A percentile compares a stretch with the other conserved stretches of the same genome.
Evolutionary conservation across 768 basidiomycete genomes (phyloP).

Genomic region (Cubamyces sp.): DNA sequence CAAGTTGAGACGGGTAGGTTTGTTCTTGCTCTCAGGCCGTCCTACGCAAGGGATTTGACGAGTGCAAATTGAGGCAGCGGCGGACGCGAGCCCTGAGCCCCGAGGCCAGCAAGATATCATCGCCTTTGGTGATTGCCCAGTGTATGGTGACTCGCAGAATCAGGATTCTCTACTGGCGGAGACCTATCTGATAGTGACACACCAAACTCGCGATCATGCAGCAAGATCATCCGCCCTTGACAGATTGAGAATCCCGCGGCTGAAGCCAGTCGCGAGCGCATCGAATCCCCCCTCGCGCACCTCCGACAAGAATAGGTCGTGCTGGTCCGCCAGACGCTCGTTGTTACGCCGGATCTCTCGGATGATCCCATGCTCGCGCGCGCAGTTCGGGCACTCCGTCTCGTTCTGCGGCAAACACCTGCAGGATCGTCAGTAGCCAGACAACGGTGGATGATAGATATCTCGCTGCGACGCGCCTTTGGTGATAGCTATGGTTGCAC

Average conservation of each 20-base stretch:
- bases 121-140: no score
- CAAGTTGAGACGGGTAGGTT: no score
- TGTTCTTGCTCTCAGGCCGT: no score
- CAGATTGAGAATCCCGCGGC: constrained; percentile 60
- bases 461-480: constrained; percentile 57
- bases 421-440: background rate
- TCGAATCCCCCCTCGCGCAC: constrained; percentile 72
- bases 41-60: no score
- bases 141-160: no score
- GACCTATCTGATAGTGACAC: no score
- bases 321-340: constrained; percentile 79
- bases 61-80: no score
- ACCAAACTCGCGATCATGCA: constrained; percentile 15
- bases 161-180: no score
- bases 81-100: no score
- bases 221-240: constrained; percentile 32
- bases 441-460: background rate
- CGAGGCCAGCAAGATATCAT: no score
- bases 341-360: constrained; percentile 90
- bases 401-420: constrained; percentile 92
- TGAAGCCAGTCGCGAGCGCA: constrained; percentile 71
- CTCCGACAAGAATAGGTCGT: constrained; percentile 77
- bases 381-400: constrained; percentile 88
- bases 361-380: constrained; percentile 83
- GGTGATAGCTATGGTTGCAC: constrained; percentile 98